A percentile compares a stretch with the other conserved stretches of the same genome.
These are phyloP conservation scores for Aureobasidium vineae DNA, from an alignment of 2,329 filamentous ascomycete genomes.

Conservation along the genomic window DNA sequence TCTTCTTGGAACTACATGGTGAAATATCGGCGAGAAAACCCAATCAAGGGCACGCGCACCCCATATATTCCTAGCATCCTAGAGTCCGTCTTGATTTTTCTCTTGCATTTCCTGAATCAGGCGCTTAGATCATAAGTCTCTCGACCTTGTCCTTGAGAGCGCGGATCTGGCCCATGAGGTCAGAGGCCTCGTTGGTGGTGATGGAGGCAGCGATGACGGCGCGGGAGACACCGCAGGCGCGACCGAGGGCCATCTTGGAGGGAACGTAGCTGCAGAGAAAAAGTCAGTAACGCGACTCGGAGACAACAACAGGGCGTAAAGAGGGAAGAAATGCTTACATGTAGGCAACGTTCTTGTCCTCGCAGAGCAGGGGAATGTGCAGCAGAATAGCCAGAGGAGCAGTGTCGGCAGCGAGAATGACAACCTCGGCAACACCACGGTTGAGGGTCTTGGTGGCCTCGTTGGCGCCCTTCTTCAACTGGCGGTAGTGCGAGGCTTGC, in stretches of 20 bases:
- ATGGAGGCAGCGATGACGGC: slow-evolving; percentile 85
- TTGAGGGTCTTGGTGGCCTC: slow-evolving; percentile 45
- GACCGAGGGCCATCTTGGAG: slow-evolving; percentile 78
- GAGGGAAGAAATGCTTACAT: slow-evolving; percentile 44
- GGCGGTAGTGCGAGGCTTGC: slow-evolving; percentile 60
- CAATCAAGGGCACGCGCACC: slow-evolving; percentile 17
- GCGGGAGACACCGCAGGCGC: slow-evolving; percentile 84
- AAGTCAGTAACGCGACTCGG: background rate
- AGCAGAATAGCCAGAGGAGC: slow-evolving; percentile 82
- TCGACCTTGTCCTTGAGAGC: slow-evolving; percentile 93
- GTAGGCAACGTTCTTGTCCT: slow-evolving; percentile 71
- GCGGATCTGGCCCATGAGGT: slow-evolving; percentile 84
- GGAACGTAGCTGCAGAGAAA: slow-evolving; percentile 41
- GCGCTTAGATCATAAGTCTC: slow-evolving; percentile 76
- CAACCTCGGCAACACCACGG: slow-evolving; percentile 76
- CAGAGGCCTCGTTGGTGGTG: slow-evolving; percentile 86
- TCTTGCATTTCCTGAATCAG: background rate
- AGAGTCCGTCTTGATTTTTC: no score
- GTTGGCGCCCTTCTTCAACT: slow-evolving; percentile 84
- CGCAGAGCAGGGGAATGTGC: slow-evolving; percentile 82
- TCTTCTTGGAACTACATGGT: background rate
- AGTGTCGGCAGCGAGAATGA: slow-evolving; percentile 87
- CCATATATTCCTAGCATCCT: background rate
- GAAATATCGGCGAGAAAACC: slow-evolving; percentile 8
- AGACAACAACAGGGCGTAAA: no score